Evolutionary conservation across 2,329 filamentous ascomycete genomes (phyloP).

Genomic region (Paecilomyces sp.): DNA sequence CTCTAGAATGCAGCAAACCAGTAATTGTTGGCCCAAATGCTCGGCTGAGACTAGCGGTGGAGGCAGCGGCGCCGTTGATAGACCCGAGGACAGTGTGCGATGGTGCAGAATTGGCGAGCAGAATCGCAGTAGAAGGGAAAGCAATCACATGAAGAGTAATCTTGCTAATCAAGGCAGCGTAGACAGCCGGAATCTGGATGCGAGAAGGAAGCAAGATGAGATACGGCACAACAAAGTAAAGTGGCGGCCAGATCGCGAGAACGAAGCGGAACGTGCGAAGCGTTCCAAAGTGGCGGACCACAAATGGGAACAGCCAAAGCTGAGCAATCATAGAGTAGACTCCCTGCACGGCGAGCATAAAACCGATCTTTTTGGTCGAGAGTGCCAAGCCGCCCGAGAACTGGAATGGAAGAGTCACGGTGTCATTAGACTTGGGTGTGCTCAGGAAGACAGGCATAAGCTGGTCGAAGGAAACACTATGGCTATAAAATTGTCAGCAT

Average conservation of each 20-base stretch:
- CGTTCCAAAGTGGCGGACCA: conserved; percentile 68
- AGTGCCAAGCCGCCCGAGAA: conserved; percentile 84
- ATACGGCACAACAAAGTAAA: conserved; percentile 86
- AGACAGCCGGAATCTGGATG: conserved; percentile 67
- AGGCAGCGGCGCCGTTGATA: conserved; percentile 87
- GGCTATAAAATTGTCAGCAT: conserved; percentile 48
- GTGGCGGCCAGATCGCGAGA: conserved; percentile 73
- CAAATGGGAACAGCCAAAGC: conserved; percentile 71
- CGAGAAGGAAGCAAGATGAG: conserved; percentile 71
- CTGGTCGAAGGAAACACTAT: conserved; percentile 95
- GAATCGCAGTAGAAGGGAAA: conserved; percentile 82
- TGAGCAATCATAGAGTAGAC: conserved; percentile 84
- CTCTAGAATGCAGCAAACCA: conserved; percentile 74
- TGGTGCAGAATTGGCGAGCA: conserved; percentile 81
- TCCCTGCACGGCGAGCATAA: conserved; percentile 83
- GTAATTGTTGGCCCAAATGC: conserved; percentile 85
- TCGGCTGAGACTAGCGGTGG: conserved; percentile 79
- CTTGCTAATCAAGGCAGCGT: conserved; percentile 76
- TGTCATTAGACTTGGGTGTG: conserved; percentile 48
- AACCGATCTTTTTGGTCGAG: conserved; percentile 73
- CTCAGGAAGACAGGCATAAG: conserved; percentile 88
- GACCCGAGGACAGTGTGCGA: conserved; percentile 79
- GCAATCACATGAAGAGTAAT: conserved; percentile 87
- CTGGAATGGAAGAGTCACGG: conserved; percentile 68
- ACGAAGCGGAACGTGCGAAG: conserved; percentile 76